These are phyloP conservation scores for Syzygium oleosum DNA, from an alignment of 345 rosid species.

Conservation along the genomic window DNA sequence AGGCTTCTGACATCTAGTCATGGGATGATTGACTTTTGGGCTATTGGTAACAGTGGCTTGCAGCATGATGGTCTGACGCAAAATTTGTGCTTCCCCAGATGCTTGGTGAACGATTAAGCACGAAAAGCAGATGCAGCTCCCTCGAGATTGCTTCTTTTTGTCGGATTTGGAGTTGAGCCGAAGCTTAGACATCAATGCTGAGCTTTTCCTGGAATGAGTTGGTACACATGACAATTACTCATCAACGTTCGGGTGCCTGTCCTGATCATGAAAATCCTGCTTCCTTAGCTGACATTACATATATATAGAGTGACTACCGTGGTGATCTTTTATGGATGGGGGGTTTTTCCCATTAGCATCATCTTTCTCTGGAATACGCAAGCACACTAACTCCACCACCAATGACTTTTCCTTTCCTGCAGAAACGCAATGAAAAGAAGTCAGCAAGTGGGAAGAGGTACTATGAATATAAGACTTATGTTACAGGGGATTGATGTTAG, in stretches of 20 bases:
- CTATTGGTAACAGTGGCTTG: neutral
- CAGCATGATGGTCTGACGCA: neutral
- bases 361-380: neutral
- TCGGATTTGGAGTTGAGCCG: neutral
- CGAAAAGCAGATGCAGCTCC: neutral
- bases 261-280: neutral
- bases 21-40: neutral
- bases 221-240: neutral
- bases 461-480: slow-evolving; percentile 41
- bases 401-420: slow-evolving; percentile 3
- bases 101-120: neutral
- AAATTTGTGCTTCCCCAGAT: neutral
- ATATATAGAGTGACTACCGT: neutral
- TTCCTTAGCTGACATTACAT: neutral
- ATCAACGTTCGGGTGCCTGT: neutral
- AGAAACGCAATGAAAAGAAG: slow-evolving; percentile 72
- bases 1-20: slow-evolving; percentile 60
- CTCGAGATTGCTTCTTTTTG: neutral
- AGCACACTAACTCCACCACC: neutral
- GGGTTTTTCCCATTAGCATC: neutral
- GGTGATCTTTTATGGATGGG: neutral
- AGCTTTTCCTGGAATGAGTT: neutral
- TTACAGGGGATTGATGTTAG: slow-evolving; percentile 36
- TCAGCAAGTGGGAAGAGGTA: slow-evolving; percentile 51
- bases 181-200: neutral